These are phyloP conservation scores for Colletotrichum graminicola DNA, from an alignment of 2,329 filamentous ascomycete species.

Conservation along the genomic window DNA sequence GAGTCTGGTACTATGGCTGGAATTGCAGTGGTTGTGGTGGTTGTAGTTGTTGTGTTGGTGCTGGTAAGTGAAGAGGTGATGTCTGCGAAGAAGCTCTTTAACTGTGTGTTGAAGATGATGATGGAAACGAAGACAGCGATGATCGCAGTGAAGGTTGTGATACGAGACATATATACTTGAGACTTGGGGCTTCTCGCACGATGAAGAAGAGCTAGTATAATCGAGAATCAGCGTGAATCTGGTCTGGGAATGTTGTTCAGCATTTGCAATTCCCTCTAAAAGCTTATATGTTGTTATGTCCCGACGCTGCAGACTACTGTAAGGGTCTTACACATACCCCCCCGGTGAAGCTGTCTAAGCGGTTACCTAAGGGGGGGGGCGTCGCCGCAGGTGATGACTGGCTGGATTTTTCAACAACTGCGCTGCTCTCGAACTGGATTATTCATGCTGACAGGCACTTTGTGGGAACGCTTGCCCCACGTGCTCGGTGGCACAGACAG, in stretches of 20 bases:
- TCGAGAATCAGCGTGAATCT: slow-evolving; percentile 38
- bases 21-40: slow-evolving; percentile 34
- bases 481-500: not conserved
- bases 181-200: not conserved
- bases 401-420: slow-evolving; percentile 14
- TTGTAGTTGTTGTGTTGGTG: slow-evolving; percentile 31
- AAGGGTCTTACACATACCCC: slow-evolving; percentile 38
- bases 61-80: slow-evolving; percentile 44
- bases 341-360: slow-evolving; percentile 35
- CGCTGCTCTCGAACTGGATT: slow-evolving; percentile 41
- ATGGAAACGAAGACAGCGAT: slow-evolving; percentile 55
- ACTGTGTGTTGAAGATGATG: slow-evolving; percentile 49
- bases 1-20: slow-evolving; percentile 26
- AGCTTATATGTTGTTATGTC: slow-evolving; percentile 31
- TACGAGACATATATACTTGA: slow-evolving; percentile 56
- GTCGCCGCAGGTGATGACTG: slow-evolving; percentile 5
- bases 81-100: slow-evolving; percentile 45
- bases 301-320: slow-evolving; percentile 10
- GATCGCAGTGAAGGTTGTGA: slow-evolving; percentile 51
- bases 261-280: slow-evolving; percentile 41
- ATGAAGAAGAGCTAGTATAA: slow-evolving; percentile 20
- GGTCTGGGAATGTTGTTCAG: slow-evolving; percentile 35
- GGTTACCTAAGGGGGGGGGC: slow-evolving; percentile 29
- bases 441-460: slow-evolving; percentile 42
- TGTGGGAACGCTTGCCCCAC: slow-evolving; percentile 11